Evolutionary conservation across 1,139 yeast genomes (phyloP), one percentile per base, ranked within the genome.

Genomic region (Diutina neorugosa): DNA sequence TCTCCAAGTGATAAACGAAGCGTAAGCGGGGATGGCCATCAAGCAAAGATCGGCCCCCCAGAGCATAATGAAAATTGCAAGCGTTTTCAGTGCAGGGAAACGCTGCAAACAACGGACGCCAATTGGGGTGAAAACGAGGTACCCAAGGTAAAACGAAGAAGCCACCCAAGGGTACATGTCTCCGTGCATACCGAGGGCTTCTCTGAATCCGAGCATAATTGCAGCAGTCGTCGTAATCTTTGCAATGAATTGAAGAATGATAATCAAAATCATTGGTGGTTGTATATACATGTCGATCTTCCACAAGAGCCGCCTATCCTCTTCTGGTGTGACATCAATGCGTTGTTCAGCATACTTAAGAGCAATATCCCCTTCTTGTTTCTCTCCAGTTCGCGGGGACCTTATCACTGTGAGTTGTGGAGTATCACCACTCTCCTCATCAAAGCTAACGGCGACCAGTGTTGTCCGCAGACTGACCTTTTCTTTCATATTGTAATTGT

Each of bases 241-340:
- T 64, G 84, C 90, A 82, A 84, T 80, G 56, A 77, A 81, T 63
- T 84, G 89, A 49, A 76, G 68, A 18, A 81, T 74, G 62, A 81
- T 81, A 19, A 82, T 63, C 16, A 77, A 56, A 60, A 82, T 75
- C 71, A 83, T 70, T 43, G 82, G 55, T 0, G 88, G 84, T 58
- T 81, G 66, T 57, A 84, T 62, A 57, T 65, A 74, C 16, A 74
- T 49, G 62, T 83, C 87, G 44, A 80, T 78, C 60, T 82, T 84
- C 16, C 58, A 51, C 50, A 57, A 51, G 4, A 56, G 52, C 11
- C 40, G 51, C 12, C 44, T 44, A 41, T 53, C 51, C 25, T 51
- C 41, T 16, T 27, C 55, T 19, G 53, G 54, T 47, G 53, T 54
- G 43, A 50, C 46, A 11, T 52, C 54, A 11, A 31, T 31, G n/a